Conservation (phyloP, 2,329 filamentous ascomycete genomes). For the Lasiodiplodia citricola region DNA sequence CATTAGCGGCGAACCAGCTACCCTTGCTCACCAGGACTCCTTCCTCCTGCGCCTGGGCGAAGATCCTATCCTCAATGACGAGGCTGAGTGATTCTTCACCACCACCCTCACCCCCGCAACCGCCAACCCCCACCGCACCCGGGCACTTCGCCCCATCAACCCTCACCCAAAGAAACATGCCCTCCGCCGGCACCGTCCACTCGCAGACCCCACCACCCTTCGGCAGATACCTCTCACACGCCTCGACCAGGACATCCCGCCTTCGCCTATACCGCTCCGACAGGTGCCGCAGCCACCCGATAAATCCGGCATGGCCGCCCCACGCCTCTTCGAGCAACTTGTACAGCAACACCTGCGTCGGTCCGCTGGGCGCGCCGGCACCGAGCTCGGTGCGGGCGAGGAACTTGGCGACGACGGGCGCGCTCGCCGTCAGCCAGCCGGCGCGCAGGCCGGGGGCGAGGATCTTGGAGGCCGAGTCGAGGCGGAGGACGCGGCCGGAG, state of each 20-base stretch:
- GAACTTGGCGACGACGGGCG: conserved; percentile 37
- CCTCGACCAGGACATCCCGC: conserved; percentile 33
- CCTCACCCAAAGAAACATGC: conserved; percentile 38
- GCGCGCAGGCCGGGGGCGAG: conserved; percentile 39
- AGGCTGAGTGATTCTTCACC: background rate
- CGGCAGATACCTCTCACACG: conserved; percentile 34
- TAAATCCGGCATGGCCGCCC: conserved; percentile 40
- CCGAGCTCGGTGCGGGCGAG: conserved; percentile 34
- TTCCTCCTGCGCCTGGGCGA: conserved; percentile 25
- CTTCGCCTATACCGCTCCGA: conserved; percentile 34
- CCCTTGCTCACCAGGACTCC: conserved; percentile 33
- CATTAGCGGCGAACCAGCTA: conserved; percentile 31
- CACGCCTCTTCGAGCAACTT: conserved; percentile 40
- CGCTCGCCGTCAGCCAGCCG: conserved; percentile 40
- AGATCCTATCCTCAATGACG: conserved; percentile 33
- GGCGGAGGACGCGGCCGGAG: conserved; percentile 39
- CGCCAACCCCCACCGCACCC: too few relatives aligned
- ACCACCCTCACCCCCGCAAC: background rate
- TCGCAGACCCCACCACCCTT: conserved; percentile 27
- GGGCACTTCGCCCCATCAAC: background rate
- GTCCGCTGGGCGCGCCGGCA: conserved; percentile 33
- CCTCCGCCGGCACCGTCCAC: conserved; percentile 32
- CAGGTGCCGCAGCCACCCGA: conserved; percentile 36
- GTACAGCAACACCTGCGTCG: conserved; percentile 39
- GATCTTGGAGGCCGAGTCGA: conserved; percentile 42